These are phyloP conservation scores for Penicillium paxilli DNA, from an alignment of 495 filamentous ascomycete genomes.

Conservation along the genomic window DNA sequence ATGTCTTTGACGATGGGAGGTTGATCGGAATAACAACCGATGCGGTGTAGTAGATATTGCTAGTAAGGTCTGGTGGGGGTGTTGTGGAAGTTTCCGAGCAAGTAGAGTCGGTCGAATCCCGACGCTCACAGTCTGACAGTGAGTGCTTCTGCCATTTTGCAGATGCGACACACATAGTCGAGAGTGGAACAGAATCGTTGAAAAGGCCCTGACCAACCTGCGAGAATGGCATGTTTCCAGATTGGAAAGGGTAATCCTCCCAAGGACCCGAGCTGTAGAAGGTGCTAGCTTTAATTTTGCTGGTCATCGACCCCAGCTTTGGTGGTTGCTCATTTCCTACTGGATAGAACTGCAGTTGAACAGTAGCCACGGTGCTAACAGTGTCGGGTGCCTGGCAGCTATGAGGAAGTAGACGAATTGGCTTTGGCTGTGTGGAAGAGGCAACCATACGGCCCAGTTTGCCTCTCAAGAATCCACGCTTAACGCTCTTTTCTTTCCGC, in stretches of 20 bases:
- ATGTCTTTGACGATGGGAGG: constrained; percentile 67
- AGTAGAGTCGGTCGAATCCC: constrained; percentile 58
- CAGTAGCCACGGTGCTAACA: constrained; percentile 61
- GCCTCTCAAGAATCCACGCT: constrained; percentile 73
- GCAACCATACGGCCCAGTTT: constrained; percentile 74
- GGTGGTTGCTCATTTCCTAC: constrained; percentile 62
- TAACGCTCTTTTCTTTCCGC: constrained; percentile 73
- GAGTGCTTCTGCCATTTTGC: constrained; percentile 65
- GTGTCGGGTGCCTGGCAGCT: constrained; percentile 35
- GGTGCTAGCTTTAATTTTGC: constrained; percentile 73
- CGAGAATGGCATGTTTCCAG: constrained; percentile 19
- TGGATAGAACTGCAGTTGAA: constrained; percentile 77
- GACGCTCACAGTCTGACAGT: constrained; percentile 36
- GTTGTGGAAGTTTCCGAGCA: constrained; percentile 30
- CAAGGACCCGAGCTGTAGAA: constrained; percentile 70
- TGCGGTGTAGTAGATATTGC: constrained; percentile 62
- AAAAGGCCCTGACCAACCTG: constrained; percentile 66
- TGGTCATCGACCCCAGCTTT: constrained; percentile 60
- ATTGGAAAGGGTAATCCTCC: constrained; percentile 39
- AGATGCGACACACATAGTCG: constrained; percentile 62
- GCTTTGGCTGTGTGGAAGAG: constrained; percentile 70
- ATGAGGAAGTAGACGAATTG: constrained; percentile 58
- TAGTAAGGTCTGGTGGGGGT: constrained; percentile 42
- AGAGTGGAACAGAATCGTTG: constrained; percentile 60
- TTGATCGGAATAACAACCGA: constrained; percentile 71